Percentiles rank a stretch among this genome's conserved stretches.
These are phyloP conservation scores for Geosmithia morbida DNA, from an alignment of 2,329 filamentous ascomycete species.

Conservation along the genomic window DNA sequence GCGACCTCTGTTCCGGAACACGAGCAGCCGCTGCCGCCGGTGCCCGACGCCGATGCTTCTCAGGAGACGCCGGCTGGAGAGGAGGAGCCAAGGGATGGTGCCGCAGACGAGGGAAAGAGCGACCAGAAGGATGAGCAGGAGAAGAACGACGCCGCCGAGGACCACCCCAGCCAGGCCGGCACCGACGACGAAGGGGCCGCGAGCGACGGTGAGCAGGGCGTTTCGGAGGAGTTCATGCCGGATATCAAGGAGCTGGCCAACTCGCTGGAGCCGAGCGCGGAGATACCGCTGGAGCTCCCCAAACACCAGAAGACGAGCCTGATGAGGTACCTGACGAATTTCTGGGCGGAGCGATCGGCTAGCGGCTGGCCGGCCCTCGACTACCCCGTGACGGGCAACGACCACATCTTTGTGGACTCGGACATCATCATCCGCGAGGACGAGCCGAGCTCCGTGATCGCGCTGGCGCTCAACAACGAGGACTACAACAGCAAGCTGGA, in stretches of 20 bases:
- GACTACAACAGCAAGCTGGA: conserved; percentile 75
- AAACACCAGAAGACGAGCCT: conserved; percentile 88
- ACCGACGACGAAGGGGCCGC: conserved; percentile 53
- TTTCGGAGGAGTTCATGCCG: conserved; percentile 53
- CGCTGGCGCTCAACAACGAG: conserved; percentile 74
- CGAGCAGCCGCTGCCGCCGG: not conserved
- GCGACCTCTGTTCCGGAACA: not conserved
- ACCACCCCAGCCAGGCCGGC: conserved; percentile 34
- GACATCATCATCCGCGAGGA: conserved; percentile 96
- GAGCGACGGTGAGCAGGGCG: conserved; percentile 59
- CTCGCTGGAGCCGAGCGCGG: conserved; percentile 43
- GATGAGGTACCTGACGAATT: conserved; percentile 91
- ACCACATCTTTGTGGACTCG: conserved; percentile 94
- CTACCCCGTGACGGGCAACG: conserved; percentile 74
- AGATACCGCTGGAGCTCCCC: conserved; percentile 59
- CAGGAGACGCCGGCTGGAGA: no score
- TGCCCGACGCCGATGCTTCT: not conserved
- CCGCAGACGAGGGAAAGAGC: not conserved
- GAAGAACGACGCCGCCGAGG: conserved; percentile 10
- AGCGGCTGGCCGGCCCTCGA: conserved; percentile 89
- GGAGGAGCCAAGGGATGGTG: conserved; percentile 4
- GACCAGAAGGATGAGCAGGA: conserved; percentile 7
- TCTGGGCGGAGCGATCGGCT: conserved; percentile 95
- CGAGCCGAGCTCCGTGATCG: conserved; percentile 91
- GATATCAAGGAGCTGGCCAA: conserved; percentile 48